Evolutionary conservation across 2,329 filamentous ascomycete species (phyloP), one percentile per base, ranked within the genome.

Genomic region (Colletotrichum sp.): DNA sequence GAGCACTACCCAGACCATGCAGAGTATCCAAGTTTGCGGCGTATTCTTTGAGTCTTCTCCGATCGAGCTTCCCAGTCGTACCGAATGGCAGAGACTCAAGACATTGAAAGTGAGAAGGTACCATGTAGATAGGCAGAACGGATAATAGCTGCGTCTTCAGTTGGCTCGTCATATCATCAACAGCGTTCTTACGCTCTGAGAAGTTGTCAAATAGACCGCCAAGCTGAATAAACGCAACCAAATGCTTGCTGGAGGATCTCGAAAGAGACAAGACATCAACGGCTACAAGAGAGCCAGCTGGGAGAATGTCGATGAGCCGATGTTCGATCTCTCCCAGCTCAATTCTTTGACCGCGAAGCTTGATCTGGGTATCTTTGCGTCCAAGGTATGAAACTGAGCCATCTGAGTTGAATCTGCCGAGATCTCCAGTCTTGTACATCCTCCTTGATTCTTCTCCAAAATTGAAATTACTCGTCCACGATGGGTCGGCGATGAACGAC

Each of bases 261-360:
- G 28, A 34, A 15, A 65, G n/a, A 5, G 16, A 26, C 26, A 76
- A 6, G 12, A 69, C 62, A 30, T 75, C 72, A 8, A 75, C 72
- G 15, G 32, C 69, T n/a, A 68, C 73, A 13, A 21, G 15, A 8
- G 69, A 71, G 12, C 18, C 39, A 5, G 39, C 8, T 5, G 72
- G 64, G 1, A 73, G 60, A 3, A 69, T n/a, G 26, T 60, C 39
- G 8, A 71, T 69, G 18, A 81, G 67, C 13, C 76, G 78, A 24
- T 81, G 75, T 76, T 84, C 82, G 8, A 84, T 79, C 49, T 84
- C 83, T 1, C 79, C 82, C 0, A 82, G 78, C 57, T 85, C 83
- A 8, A 84, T 78, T 15, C 83, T 80, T 24, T 84, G 82, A 8
- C 83, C 83, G n/a, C 80, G 80, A 6, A 84, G 78, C 77, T 85